Evolutionary conservation across 2,329 filamentous ascomycete species (phyloP).

Genomic region (Talaromyces albobiverticillius): DNA sequence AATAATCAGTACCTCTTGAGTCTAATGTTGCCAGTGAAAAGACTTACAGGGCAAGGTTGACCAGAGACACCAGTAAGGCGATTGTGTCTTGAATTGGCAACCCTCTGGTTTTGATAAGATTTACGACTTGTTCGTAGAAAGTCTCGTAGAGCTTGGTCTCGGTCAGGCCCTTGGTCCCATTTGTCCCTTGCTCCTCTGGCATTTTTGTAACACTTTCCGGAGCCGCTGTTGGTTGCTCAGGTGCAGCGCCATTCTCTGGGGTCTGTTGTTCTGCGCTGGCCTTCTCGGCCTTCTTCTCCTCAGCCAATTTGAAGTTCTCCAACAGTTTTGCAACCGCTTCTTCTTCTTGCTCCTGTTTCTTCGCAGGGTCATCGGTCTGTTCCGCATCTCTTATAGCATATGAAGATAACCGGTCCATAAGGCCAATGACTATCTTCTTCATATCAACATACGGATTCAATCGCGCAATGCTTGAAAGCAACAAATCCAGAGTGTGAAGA

Average conservation of each 20-base stretch:
- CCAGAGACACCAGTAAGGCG: constrained; percentile 86
- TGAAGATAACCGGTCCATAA: constrained; percentile 93
- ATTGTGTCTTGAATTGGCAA: constrained; percentile 93
- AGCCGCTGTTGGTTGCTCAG: constrained; percentile 17
- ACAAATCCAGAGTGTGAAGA: constrained; percentile 91
- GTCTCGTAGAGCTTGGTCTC: constrained; percentile 90
- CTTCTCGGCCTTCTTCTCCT: constrained; percentile 57
- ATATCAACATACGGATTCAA: constrained; percentile 96
- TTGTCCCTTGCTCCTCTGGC: constrained; percentile 30
- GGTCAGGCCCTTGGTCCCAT: constrained; percentile 41
- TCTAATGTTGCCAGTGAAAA: not conserved
- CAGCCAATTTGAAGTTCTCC: constrained; percentile 61
- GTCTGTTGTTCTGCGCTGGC: constrained; percentile 37
- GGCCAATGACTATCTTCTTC: constrained; percentile 94
- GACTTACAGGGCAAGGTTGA: constrained; percentile 75
- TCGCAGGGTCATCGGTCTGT: constrained; percentile 65
- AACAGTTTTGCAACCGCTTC: constrained; percentile 77
- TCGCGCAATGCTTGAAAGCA: constrained; percentile 86
- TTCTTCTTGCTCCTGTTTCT: constrained; percentile 75
- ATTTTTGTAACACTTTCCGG: constrained; percentile 23
- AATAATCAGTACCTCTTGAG: not conserved
- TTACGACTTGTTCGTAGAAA: constrained; percentile 90
- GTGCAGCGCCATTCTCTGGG: constrained; percentile 34
- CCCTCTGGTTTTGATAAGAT: constrained; percentile 83
- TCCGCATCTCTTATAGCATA: constrained; percentile 90